Evolutionary conservation across 441 rosid species (phyloP).

Genomic region (Arabidopsis hybrid): DNA sequence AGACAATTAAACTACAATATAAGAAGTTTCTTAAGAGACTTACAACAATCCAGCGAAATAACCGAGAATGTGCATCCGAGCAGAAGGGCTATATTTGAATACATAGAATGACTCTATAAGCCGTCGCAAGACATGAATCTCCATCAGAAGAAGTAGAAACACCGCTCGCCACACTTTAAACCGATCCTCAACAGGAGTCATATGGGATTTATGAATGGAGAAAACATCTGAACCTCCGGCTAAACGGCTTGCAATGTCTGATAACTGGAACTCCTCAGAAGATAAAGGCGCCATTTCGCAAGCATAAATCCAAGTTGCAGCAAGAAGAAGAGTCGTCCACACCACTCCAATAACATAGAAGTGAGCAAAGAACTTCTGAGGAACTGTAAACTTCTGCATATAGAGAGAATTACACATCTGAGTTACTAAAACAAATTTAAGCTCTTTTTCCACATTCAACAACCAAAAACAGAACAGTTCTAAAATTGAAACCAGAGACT

Average conservation of each 20-base stretch:
- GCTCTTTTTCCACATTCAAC: not conserved
- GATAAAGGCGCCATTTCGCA: slow-evolving; percentile 49
- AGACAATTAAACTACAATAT: not conserved
- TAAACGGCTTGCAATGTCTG: slow-evolving; percentile 52
- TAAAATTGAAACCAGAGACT: not conserved
- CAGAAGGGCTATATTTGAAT: slow-evolving; percentile 70
- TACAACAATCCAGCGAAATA: slow-evolving; percentile 73
- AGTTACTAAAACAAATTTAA: not conserved
- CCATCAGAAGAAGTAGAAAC: slow-evolving; percentile 71
- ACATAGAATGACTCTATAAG: slow-evolving; percentile 64
- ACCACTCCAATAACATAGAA: slow-evolving; percentile 65
- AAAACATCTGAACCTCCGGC: slow-evolving; percentile 58
- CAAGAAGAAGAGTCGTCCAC: slow-evolving; percentile 77
- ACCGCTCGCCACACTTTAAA: slow-evolving; percentile 59
- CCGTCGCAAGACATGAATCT: slow-evolving; percentile 70
- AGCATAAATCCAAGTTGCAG: slow-evolving; percentile 63
- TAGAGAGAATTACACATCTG: not conserved
- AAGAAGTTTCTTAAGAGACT: slow-evolving; percentile 47
- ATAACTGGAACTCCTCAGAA: slow-evolving; percentile 48
- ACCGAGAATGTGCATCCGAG: slow-evolving; percentile 70
- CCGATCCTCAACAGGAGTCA: slow-evolving; percentile 48
- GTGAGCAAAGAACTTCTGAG: slow-evolving; percentile 77
- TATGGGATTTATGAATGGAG: slow-evolving; percentile 51
- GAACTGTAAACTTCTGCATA: slow-evolving; percentile 71
- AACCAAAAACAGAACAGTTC: not conserved